Conservation (phyloP, 495 filamentous ascomycete species). For the Hypoxylon perforatum region DNA sequence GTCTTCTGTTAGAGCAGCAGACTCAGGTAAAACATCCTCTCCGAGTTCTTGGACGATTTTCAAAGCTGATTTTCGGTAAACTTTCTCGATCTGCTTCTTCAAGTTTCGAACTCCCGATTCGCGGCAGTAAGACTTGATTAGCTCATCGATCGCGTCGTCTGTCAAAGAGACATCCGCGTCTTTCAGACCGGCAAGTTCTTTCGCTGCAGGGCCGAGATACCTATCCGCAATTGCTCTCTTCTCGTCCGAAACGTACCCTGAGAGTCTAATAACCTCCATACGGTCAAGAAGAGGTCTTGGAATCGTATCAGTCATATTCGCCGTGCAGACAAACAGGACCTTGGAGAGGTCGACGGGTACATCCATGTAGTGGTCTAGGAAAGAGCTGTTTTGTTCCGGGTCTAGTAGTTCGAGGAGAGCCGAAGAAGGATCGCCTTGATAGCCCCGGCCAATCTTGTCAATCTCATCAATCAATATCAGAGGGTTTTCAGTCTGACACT, state of each 20-base stretch:
- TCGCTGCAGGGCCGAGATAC: slow-evolving; percentile 91
- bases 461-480: slow-evolving; percentile 96
- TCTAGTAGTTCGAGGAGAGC: slow-evolving; percentile 95
- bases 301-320: slow-evolving; percentile 99
- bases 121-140: slow-evolving; percentile 98
- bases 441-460: slow-evolving; percentile 95
- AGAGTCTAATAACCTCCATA: slow-evolving; percentile 98
- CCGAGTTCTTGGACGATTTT: slow-evolving; percentile 97
- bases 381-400: slow-evolving; percentile 96
- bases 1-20: slow-evolving; percentile 85
- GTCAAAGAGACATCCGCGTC: slow-evolving; percentile 86
- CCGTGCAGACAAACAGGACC: slow-evolving; percentile 98
- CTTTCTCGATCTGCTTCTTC: slow-evolving; percentile 99
- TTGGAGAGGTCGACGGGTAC: slow-evolving; percentile 97
- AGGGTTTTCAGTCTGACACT: slow-evolving; percentile 98
- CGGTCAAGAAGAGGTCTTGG: slow-evolving; percentile 93
- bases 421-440: slow-evolving; percentile 96
- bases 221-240: slow-evolving; percentile 98
- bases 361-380: slow-evolving; percentile 99
- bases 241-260: slow-evolving; percentile 97
- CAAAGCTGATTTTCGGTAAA: slow-evolving; percentile 95
- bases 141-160: slow-evolving; percentile 87
- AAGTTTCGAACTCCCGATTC: slow-evolving; percentile 97
- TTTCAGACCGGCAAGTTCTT: slow-evolving; percentile 90
- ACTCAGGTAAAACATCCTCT: slow-evolving; percentile 84